Percentiles rank a stretch among this genome's conserved stretches.
Evolutionary conservation across 345 rosid species (phyloP).

Genomic region (Gossypium arboreum): DNA sequence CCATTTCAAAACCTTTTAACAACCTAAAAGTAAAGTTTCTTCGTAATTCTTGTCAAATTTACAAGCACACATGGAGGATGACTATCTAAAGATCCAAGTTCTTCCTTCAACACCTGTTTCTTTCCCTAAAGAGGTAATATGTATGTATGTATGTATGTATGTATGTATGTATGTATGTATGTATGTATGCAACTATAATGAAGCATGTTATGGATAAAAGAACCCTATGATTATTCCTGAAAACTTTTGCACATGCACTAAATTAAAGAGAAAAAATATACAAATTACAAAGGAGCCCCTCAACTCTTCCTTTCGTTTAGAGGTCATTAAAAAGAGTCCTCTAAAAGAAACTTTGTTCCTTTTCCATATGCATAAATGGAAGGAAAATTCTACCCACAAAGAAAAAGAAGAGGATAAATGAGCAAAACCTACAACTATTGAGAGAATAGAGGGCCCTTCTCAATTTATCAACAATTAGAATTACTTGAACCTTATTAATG

Average conservation of each 20-base stretch:
- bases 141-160: too few species aligned
- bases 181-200: too few species aligned
- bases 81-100: too few species aligned
- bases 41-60: too few species aligned
- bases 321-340: constrained; percentile 19
- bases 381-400: constrained; percentile 19
- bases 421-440: background rate
- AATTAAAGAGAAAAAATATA: background rate
- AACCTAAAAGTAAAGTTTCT: too few species aligned
- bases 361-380: constrained; percentile 17
- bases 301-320: background rate
- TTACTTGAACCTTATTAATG: constrained; percentile 12
- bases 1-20: too few species aligned
- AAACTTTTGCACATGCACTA: background rate
- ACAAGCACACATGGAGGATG: too few species aligned
- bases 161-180: too few species aligned
- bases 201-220: background rate
- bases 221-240: background rate
- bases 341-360: constrained; percentile 23
- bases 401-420: background rate
- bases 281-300: background rate
- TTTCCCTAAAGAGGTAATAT: too few species aligned
- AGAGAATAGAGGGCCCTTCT: background rate
- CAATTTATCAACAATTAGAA: constrained; percentile 21
- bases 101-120: too few species aligned